Conservation (phyloP, 2,329 filamentous ascomycete species). For the Aureobasidium sp. region DNA sequence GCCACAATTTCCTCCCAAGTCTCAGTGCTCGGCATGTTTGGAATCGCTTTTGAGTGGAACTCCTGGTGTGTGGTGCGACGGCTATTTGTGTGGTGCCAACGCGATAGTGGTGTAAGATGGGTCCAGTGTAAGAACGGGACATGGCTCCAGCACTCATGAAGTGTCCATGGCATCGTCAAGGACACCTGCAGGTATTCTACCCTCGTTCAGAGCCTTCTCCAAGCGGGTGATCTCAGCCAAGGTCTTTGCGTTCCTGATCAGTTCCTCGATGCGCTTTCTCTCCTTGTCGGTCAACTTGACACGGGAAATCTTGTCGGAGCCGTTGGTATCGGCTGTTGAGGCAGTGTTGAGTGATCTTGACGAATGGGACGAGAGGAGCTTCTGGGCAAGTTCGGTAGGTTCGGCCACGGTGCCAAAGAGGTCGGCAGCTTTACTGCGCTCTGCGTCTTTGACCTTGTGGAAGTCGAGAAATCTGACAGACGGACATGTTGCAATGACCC, state of each 20-base stretch:
- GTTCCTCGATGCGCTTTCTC: slow-evolving; percentile 71
- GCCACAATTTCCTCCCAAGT: not conserved
- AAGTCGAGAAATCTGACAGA: slow-evolving; percentile 86
- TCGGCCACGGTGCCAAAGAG: slow-evolving; percentile 67
- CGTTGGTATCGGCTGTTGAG: slow-evolving; percentile 36
- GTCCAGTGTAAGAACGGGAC: not conserved
- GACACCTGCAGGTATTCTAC: slow-evolving; percentile 55
- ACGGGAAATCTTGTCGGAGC: slow-evolving; percentile 29
- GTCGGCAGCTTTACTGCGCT: slow-evolving; percentile 65
- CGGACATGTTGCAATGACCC: slow-evolving; percentile 80
- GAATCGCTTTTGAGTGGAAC: not conserved
- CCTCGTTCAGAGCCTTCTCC: slow-evolving; percentile 88
- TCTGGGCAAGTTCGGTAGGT: slow-evolving; percentile 70
- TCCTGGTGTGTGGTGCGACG: not conserved
- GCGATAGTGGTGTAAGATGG: not conserved
- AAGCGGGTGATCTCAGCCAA: slow-evolving; percentile 81
- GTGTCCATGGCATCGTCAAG: slow-evolving; percentile 26
- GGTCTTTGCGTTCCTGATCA: slow-evolving; percentile 82
- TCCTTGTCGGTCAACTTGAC: slow-evolving; percentile 69
- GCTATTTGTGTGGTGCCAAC: not conserved
- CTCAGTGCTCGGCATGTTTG: not conserved
- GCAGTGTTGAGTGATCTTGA: slow-evolving; percentile 50
- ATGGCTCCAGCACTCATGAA: slow-evolving; percentile 19
- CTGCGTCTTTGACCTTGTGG: slow-evolving; percentile 77
- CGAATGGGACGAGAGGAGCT: slow-evolving; percentile 79